Percentiles rank a stretch among this genome's conserved stretches.
phyloP scores from a whole-genome alignment of 306 rosid genomes.

The Cucurbita ficifolia region DNA sequence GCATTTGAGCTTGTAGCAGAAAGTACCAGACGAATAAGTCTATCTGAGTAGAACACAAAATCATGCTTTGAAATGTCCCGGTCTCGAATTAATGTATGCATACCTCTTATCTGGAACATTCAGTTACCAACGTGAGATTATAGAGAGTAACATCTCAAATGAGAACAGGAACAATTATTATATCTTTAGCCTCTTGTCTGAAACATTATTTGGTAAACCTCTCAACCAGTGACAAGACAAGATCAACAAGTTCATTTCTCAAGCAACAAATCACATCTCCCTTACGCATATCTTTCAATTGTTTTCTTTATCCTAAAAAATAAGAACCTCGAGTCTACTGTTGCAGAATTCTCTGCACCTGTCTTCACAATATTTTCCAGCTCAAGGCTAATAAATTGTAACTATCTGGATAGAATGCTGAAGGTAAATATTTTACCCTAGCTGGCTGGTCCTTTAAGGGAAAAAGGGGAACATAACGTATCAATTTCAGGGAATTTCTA shows the following conservation, averaged over 20 bases:
- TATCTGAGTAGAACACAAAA: conserved; percentile 88
- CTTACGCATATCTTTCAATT: background rate
- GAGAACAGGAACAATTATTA: background rate
- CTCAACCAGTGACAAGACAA: background rate
- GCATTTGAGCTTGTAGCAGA: background rate
- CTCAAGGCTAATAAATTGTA: background rate
- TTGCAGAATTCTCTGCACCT: background rate
- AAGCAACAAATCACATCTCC: background rate
- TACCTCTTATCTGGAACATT: conserved; percentile 76
- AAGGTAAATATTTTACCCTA: background rate
- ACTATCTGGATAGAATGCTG: background rate
- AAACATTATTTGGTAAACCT: background rate
- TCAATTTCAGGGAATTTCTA: background rate
- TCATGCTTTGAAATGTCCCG: conserved; percentile 83
- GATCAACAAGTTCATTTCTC: background rate
- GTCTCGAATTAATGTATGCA: conserved; percentile 94
- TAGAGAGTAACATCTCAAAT: conserved; percentile 8
- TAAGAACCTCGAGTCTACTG: background rate
- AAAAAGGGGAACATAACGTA: background rate
- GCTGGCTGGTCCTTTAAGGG: background rate
- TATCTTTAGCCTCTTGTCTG: background rate
- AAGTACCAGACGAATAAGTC: conserved; percentile 84
- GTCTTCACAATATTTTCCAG: background rate
- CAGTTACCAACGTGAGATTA: conserved; percentile 16
- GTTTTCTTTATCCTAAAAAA: background rate